Evolutionary conservation across 2,329 filamentous ascomycete species (phyloP).

Genomic region (Paecilomyces sp.): DNA sequence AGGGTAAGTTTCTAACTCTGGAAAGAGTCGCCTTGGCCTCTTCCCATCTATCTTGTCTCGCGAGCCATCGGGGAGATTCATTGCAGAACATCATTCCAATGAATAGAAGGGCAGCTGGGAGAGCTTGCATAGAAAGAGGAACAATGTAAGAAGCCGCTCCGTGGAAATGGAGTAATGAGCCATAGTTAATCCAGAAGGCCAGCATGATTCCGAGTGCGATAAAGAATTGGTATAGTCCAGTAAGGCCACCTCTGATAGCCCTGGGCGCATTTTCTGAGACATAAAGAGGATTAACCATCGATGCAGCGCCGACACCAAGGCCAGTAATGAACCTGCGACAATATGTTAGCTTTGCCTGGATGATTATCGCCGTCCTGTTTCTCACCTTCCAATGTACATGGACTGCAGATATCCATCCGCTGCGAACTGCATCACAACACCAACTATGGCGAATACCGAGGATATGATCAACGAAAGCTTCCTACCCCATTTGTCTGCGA

Average conservation of each 20-base stretch:
- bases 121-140: slow-evolving; percentile 57
- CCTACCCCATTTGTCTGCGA: slow-evolving; percentile 49
- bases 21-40: slow-evolving; percentile 52
- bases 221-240: slow-evolving; percentile 56
- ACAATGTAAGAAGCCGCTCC: slow-evolving; percentile 51
- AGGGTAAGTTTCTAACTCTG: slow-evolving; percentile 48
- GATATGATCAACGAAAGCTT: slow-evolving; percentile 49
- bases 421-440: slow-evolving; percentile 54
- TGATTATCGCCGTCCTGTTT: slow-evolving; percentile 2
- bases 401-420: slow-evolving; percentile 53
- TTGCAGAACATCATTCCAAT: slow-evolving; percentile 56
- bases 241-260: slow-evolving; percentile 53
- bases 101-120: slow-evolving; percentile 56
- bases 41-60: slow-evolving; percentile 62
- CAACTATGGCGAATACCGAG: slow-evolving; percentile 52
- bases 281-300: slow-evolving; percentile 55
- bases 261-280: slow-evolving; percentile 55
- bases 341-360: background rate
- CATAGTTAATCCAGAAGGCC: slow-evolving; percentile 50
- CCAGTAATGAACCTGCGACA: slow-evolving; percentile 44
- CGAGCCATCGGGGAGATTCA: slow-evolving; percentile 62
- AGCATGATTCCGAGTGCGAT: slow-evolving; percentile 41
- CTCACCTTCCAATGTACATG: slow-evolving; percentile 60
- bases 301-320: slow-evolving; percentile 43
- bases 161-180: slow-evolving; percentile 40